Evolutionary conservation across 1,284 basidiomycete species (phyloP), one percentile per base, ranked within the genome.

Genomic region (Blastosporella zonata): DNA sequence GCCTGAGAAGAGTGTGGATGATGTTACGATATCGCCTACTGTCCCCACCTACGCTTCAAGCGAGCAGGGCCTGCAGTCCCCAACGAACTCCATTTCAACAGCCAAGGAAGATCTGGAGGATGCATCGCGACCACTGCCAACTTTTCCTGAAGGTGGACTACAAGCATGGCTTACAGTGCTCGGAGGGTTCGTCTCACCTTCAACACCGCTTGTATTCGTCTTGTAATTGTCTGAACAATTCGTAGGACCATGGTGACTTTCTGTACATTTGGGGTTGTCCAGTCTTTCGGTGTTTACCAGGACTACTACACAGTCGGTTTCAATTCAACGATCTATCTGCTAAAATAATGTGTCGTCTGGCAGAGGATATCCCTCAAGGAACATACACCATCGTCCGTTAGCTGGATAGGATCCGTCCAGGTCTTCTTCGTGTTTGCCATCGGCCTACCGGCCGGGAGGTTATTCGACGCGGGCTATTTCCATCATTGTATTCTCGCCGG

Each of bases 201-300:
- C 45, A 17, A 6, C 29, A 8, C 15, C 40, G 13, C 33, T 29
- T 15, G 9, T 34, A 31, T 12, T 38, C 25, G 21, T 25, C 25
- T 40, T 23, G 18, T 17, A 12, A 27, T 22, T 15, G 21, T 13
- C 18, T 37, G 22, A 28, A 38, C 34, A 27, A 40, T 27, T 31
- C 23, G 41, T 35, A 61, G 64, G 27, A 57, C 55, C 3, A 57
- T 67, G 46, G 57, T 67, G 10, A 55, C 67, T 21, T 70, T 71
- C 37, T 63, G 61, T 48, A 68, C 64, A 1, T 69, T 70, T 57
- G 74, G 68, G 34, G 66, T 65, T 21, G 69, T 67, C 27, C 67
- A 71, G 46, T 71, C 73, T 2, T 77, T 71, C 46, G 74, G 75
- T 12, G 74, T 74, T 2, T 75, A 72, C 50, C 70, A 77, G 62